Evolutionary conservation across 1,284 basidiomycete genomes (phyloP).

Genomic region (Leccinum ponderosum): DNA sequence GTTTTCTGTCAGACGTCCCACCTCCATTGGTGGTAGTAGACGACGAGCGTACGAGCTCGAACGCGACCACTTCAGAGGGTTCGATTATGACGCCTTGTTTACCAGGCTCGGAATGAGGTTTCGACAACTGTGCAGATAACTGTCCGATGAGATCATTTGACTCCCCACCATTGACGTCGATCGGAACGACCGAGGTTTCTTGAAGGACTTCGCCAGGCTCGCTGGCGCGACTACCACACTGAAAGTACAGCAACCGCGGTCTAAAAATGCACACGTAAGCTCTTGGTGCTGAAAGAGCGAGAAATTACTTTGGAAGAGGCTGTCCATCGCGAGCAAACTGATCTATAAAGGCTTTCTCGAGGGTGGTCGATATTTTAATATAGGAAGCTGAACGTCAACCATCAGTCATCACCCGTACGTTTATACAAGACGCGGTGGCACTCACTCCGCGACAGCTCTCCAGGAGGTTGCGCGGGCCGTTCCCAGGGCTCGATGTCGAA

Average conservation of each 20-base stretch:
- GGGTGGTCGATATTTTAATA: constrained; percentile 32
- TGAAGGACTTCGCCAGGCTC: constrained; percentile 33
- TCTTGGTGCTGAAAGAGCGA: background rate
- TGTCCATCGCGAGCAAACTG: constrained; percentile 26
- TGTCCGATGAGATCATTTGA: constrained; percentile 60
- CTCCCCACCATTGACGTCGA: constrained; percentile 39
- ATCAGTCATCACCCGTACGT: constrained; percentile 1
- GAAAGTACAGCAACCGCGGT: constrained; percentile 43
- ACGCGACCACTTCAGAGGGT: constrained; percentile 61
- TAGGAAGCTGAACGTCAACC: constrained; percentile 37
- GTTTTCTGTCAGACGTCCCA: constrained; percentile 39
- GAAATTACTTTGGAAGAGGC: constrained; percentile 33
- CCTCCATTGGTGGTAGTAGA: constrained; percentile 13
- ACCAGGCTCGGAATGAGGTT: constrained; percentile 17
- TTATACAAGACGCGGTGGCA: background rate
- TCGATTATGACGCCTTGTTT: constrained; percentile 57
- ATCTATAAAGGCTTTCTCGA: constrained; percentile 37
- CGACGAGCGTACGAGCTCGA: constrained; percentile 45
- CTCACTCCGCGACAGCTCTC: no score
- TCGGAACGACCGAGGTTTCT: constrained; percentile 42
- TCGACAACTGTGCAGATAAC: constrained; percentile 50
- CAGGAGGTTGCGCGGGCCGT: no score
- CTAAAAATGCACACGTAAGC: constrained; percentile 9
- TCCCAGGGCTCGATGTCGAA: no score
- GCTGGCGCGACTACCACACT: constrained; percentile 37